Conservation (phyloP, 768 basidiomycete genomes). For the Termitomyces sp. region DNA sequence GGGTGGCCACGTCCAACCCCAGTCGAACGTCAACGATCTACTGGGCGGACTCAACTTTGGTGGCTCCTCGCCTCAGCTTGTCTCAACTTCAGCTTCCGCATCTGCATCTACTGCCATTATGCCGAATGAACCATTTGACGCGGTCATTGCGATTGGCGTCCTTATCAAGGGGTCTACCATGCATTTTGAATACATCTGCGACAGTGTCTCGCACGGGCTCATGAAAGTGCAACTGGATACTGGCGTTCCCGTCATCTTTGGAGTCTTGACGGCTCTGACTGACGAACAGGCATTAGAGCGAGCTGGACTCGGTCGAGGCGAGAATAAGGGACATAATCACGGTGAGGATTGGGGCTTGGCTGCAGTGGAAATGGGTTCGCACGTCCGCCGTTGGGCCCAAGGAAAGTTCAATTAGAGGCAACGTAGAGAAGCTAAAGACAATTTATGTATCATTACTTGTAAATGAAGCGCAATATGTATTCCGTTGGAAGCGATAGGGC, state of each 20-base stretch:
- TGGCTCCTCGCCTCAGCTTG: conserved; percentile 37
- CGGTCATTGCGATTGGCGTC: conserved; percentile 95
- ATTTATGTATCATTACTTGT: conserved; percentile 4
- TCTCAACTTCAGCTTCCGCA: conserved; percentile 43
- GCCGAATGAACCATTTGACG: conserved; percentile 76
- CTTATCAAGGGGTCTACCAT: conserved; percentile 97
- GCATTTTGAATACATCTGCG: conserved; percentile 99
- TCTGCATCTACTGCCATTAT: conserved; percentile 20
- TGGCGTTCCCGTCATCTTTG: conserved; percentile 93
- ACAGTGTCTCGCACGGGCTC: conserved; percentile 86
- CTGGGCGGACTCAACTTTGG: conserved; percentile 57
- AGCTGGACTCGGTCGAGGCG: conserved; percentile 77
- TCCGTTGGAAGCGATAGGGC: neutral
- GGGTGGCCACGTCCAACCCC: conserved; percentile 78
- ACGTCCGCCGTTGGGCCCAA: conserved; percentile 58
- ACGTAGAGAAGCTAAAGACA: neutral
- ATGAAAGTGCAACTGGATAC: conserved; percentile 95
- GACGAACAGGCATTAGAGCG: conserved; percentile 94
- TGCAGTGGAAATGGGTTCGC: conserved; percentile 88
- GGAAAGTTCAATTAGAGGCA: conserved; percentile 49
- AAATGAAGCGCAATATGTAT: neutral
- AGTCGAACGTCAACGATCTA: conserved; percentile 75
- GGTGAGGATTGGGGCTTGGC: conserved; percentile 98
- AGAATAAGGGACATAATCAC: conserved; percentile 86
- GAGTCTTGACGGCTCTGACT: conserved; percentile 85